Evolutionary conservation across 176 grass and related monocot genomes (phyloP), one percentile per base, ranked within the genome.

Genomic region (Oryza longistaminata): DNA sequence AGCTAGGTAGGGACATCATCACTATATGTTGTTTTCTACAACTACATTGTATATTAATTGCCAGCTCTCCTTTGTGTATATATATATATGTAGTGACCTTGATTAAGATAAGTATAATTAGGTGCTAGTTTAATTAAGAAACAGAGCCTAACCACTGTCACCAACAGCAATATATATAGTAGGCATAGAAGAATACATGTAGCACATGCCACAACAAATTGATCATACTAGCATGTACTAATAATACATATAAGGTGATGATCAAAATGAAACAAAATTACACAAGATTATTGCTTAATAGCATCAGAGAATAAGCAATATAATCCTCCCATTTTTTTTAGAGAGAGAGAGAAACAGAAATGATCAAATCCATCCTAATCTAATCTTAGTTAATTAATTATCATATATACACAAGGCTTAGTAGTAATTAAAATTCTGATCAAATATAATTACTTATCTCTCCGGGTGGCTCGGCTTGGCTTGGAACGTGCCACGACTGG

Each of bases 381-480:
- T 58, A 52, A 74, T 73, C 40, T 37, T 22, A 17, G 49, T 13
- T 22, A 17, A 34, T 13, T 71, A 27, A 34, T 13, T 71, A 27
- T 27, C 29, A 60, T 14, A 72, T 79, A 50, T 86, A 5, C 44
- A 73, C 62, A 76, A 9, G n/a, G 21, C 9, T 70, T 22, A 5
- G 14, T 14, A 62, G 9, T 58, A n/a, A 58, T 58, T 62, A 69
- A 43, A 64, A 27, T 55, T 55, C 29, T 72, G 11, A 53, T 85
- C 49, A 64, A 22, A 64, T 25, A 43, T 43, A 10, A 43, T 17
- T 52, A 37, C 76, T 34, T 82, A 87, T 70, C 88, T 87, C 90
- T 89, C 69, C 33, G 52, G 37, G 29, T 64, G 24, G 39, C 67
- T 67, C 71, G 78, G 85, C 74, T 62, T 21, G 66, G 66, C 26